phyloP scores from a whole-genome alignment of 2,329 filamentous ascomycete species.

The Blastomyces emzantsi region DNA sequence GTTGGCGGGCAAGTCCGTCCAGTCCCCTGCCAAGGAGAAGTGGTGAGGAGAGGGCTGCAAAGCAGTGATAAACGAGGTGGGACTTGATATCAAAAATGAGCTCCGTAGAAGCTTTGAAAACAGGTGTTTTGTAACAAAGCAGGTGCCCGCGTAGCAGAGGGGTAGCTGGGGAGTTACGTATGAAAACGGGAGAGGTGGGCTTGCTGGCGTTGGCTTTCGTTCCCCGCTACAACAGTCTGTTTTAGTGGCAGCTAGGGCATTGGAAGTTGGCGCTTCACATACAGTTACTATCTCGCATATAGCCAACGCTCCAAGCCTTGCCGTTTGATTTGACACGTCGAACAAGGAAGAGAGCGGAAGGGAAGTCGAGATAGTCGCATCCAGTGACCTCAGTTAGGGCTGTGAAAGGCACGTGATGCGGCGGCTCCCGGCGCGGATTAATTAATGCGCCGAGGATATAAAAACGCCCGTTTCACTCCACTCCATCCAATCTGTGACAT shows the following conservation, averaged over 20 bases:
- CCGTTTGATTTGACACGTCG: conserved; percentile 1
- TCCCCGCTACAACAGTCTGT: background rate
- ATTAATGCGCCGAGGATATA: background rate
- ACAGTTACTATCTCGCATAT: background rate
- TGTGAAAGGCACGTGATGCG: background rate
- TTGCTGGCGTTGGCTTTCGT: background rate
- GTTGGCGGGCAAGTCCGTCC: background rate
- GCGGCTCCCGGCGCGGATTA: background rate
- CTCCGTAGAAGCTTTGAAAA: background rate
- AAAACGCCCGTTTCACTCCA: no score
- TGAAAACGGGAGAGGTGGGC: background rate
- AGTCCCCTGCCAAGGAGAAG: background rate
- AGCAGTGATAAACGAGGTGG: background rate
- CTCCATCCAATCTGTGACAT: no score
- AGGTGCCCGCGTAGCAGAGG: conserved; percentile 5
- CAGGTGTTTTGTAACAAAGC: background rate
- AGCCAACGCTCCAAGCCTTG: conserved; percentile 6
- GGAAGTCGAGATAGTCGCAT: background rate
- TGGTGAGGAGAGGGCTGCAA: background rate
- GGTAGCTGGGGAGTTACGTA: background rate
- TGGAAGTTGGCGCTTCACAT: background rate
- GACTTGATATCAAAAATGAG: background rate
- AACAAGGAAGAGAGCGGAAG: background rate
- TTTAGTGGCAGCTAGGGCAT: background rate
- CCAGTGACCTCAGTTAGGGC: conserved; percentile 1